Base-by-base conservation (phyloP, 257 asterid genomes). In the Solanum microdontum region DNA sequence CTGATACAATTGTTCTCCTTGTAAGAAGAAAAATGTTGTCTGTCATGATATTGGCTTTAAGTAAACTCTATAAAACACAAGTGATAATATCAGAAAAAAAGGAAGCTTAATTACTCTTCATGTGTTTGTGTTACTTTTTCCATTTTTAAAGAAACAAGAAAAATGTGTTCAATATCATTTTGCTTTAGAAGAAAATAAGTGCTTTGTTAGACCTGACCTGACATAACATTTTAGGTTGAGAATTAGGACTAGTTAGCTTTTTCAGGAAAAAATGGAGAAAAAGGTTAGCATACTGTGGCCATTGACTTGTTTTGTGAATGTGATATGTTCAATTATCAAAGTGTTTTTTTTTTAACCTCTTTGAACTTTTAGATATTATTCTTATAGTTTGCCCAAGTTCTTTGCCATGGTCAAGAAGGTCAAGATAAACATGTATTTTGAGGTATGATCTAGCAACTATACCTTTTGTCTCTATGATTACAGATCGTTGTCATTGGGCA, bases 401-500 rank as follows among this genome's bases (percentile, higher is more conserved):
- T 82, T 74, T 74, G 30, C 28, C 11, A 51, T 3, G 40, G 69
- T 74, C 82, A 72, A 32, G 79, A 33, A 40, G 84, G 84, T 43
- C 24, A 26, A 9, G 69, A 82, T 28, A 30, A 32, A 48, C 69
- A 28, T 45, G 64, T 10, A 11, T 82, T 82, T 45, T 48, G 30
- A 82, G 69, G 69, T 86, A 70, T 32, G 45, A 86, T 40, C 68
- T 34, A 28, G 19, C 23, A 73, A 32, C 82, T 48, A 68, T 11
- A 68, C 19, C 62, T 14, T n/a, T 80, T 4, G n/a, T 87, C 74
- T 87, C 74, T 88, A 19, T 89, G 82, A 60, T 86, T 92, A 92
- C 99, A 97, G 99, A 90, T 96, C 88, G 85, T 94, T 88, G 94
- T 96, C 80, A 95, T 94, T 62, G 99, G 98, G 43, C 84, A 72